These are phyloP conservation scores for Vachellia pachyceras DNA, from an alignment of 306 rosid species.

Conservation along the genomic window DNA sequence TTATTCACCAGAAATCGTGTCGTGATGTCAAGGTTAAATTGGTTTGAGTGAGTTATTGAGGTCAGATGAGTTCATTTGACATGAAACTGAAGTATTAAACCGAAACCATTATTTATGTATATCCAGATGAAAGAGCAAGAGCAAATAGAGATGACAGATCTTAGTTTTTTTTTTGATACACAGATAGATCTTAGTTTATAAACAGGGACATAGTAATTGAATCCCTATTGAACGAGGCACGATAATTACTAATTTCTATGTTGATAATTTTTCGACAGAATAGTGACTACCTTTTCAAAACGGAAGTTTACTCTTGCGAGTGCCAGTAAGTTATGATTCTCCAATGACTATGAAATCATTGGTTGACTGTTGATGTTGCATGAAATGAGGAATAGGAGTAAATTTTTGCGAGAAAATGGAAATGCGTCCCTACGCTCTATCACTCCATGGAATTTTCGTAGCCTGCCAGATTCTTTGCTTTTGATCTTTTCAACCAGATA, in stretches of 20 bases:
- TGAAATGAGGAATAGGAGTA: not conserved
- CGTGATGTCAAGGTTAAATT: not conserved
- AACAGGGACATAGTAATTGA: conserved; percentile 13
- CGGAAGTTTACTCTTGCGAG: not conserved
- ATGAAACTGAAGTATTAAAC: conserved; percentile 9
- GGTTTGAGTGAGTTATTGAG: not conserved
- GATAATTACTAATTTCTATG: not conserved
- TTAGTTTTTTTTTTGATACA: too few relatives aligned
- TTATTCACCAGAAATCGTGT: not conserved
- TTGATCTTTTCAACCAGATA: conserved; percentile 1
- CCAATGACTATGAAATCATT: conserved; percentile 7
- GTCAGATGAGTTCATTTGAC: conserved; percentile 19
- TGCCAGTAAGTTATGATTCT: not conserved
- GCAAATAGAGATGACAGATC: conserved; percentile 41
- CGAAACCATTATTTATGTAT: conserved; percentile 7
- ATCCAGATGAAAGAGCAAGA: conserved; percentile 8
- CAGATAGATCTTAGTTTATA: conserved; percentile 43
- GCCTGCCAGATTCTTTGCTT: conserved; percentile 2
- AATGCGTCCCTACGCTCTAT: not conserved
- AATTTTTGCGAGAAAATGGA: not conserved
- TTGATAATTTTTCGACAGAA: conserved; percentile 18
- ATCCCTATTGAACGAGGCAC: not conserved
- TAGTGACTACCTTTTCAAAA: not conserved
- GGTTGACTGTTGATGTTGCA: conserved; percentile 24
- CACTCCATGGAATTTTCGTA: not conserved